Evolutionary conservation across 345 rosid species (phyloP), one percentile per base, ranked within the genome.

Genomic region (Lumnitzera racemosa): DNA sequence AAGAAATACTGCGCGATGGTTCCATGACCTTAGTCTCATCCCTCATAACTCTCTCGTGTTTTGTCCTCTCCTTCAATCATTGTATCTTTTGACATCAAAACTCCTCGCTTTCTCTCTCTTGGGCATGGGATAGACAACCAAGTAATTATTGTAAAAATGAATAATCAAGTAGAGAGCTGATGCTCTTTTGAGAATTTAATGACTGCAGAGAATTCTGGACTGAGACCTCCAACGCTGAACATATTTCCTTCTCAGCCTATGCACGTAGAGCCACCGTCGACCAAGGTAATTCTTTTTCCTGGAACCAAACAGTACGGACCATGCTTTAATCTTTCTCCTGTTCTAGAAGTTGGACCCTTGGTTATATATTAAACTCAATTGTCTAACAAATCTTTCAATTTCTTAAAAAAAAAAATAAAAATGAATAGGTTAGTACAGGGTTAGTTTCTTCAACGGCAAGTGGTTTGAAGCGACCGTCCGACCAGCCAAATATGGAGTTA

Each of bases 241-340:
- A 95, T 95, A 68, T 95, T 95, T 72, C 99, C 99, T 31, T 90
- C 99, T 52, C 95, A 86, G 61, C 99, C 99, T 54, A 90, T 90
- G 97, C 96, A 88, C 68, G 82, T 70, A 57, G 90, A 81, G 51
- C 90, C 89, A 36, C 62, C 74, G 10, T 36, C 43, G 10, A 36
- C 52, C 76, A 29, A 73, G 81, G 80, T 75, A 11, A 17, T 24
- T 29, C 31, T 27, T 27, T 27, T 27, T 2, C 31, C 31, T 5
- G 31, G 31, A 27, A 27, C 31, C 31, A 27, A 27, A 5, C 31
- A 27, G 31, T 27, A 27, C 5, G 31, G 31, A 5, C 31, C 31
- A 27, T 27, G 31, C 31, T 24, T 20, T 4, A 51, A 10, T 41
- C 20, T 13, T 10, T 53, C 65, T 51, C 24, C 27, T 36, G 23